Base-by-base conservation (phyloP, 768 basidiomycete genomes). In the Candolleomyces eurysporus region DNA sequence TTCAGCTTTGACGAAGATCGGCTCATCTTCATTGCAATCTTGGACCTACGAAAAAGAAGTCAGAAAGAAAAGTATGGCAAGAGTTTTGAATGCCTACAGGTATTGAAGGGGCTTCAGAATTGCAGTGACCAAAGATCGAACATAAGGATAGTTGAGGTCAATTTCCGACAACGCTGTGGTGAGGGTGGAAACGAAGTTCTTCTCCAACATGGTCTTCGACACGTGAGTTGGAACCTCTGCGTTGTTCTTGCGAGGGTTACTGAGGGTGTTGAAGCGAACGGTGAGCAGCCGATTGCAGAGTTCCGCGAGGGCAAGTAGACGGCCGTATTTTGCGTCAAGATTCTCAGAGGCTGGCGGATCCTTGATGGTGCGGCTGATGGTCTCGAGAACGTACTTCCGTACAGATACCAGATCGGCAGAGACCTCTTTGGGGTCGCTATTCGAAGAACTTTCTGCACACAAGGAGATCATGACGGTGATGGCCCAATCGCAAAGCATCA, bases 11-110 rank as follows among this genome's bases (percentile, higher is more conserved):
- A 83, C 14, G 88, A 84, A 9, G 87, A 80, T 46, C 89, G 86
- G 53, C 94, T 96, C 92, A 98, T 96, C 75, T 96, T 98, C 75
- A 97, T 98, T n/a, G 96, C 96, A 58, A 96, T 82, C 72, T 96
- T 97, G 17, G 97, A 92, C 55, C 94, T 96, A 63, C 19, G 59
- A 60, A 63, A 63, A 50, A 52, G 58, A 66, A 59, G 43, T 17
- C 26, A 55, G 65, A 63, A 42, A 49, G 70, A 11, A 45, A 40
- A 46, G 43, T n/a, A 39, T 48, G 14, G 13, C 19, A 49, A 19
- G 19, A 52, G 9, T 42, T 46, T 51, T 48, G 1, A 0, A 19
- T 75, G 68, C 92, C 74, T 73, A 95, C 95, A 99, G 73, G 66
- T 89, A 84, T 67, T 98, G 95, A 54, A 99, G 75, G 7, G 97